Base-by-base conservation (phyloP, 2,329 filamentous ascomycete genomes). In the Fusarium compactum region DNA sequence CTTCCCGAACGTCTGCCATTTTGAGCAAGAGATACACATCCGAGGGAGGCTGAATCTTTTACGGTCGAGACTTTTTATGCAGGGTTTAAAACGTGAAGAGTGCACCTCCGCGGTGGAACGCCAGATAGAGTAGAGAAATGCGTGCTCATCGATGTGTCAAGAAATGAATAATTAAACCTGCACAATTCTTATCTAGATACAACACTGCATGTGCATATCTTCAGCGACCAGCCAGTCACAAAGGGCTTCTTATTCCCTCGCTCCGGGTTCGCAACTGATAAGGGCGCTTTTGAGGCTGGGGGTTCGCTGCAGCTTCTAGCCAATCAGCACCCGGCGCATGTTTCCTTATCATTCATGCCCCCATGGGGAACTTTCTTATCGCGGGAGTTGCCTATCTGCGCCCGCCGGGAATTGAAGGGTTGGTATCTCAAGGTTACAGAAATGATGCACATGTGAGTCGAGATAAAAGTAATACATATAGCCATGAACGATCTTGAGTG, bases 111-210 rank as follows among this genome's bases (percentile, higher is more conserved):
- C 63, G 63, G 63, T 55, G 8, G 5, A 10, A 10, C 12, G 16
- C 16, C 41, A n/a, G 18, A n/a, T 27, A 47, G 25, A 27, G 45
- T 58, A 45, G 24, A 63, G 5, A 16, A 16, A 8, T 40, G 34
- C 38, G 8, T 11, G 15, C 11, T 20, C 18, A n/a, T 15, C 20
- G 62, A 66, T 66, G 62, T 66, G 63, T 66, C 62, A 66, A 56
- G n/a, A 45, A 38, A 67, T 67, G 62, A 67, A 51, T 61, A 66
- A 55, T 66, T 32, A 53, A 29, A 30, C 43, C 22, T 52, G n/a
- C 34, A 51, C 7, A 38, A 22, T 27, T 20, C 50, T 67, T 67
- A 67, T 67, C 64, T 52, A 15, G 57, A 52, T 67, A 62, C n/a
- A 47, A 18, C 27, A 18, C 15, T 56, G 48, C 48, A 43, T 20